Conservation (phyloP, 208 protist species). For the Leishmania guyanensis region DNA sequence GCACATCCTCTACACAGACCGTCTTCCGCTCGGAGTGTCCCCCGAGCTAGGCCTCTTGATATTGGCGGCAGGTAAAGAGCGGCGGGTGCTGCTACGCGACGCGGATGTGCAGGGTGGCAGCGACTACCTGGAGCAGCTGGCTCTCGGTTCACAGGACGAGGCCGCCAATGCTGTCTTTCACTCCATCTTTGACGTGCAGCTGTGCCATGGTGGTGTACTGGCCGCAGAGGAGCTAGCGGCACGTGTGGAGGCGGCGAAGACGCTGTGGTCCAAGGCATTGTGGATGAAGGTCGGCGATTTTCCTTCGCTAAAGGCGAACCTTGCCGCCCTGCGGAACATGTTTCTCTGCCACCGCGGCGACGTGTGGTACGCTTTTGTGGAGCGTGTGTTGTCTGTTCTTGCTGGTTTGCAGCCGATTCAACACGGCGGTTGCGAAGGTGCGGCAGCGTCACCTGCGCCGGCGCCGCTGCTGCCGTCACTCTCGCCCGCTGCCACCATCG, state of each 20-base stretch:
- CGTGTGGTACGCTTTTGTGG: slow-evolving; percentile 82
- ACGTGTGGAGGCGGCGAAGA: slow-evolving; percentile 65
- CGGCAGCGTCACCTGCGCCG: not conserved
- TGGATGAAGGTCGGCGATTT: slow-evolving; percentile 65
- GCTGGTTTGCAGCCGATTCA: not conserved
- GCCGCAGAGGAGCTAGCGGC: slow-evolving; percentile 66
- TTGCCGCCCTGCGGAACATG: slow-evolving; percentile 58
- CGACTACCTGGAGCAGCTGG: slow-evolving; percentile 76
- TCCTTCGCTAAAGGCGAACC: slow-evolving; percentile 38
- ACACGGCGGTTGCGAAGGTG: not conserved
- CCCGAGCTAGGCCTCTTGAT: slow-evolving; percentile 68
- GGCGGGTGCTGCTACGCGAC: slow-evolving; percentile 60
- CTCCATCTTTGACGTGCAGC: slow-evolving; percentile 67
- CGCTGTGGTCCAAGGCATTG: slow-evolving; percentile 77
- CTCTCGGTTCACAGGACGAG: slow-evolving; percentile 76
- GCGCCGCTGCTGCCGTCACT: slow-evolving; percentile 5
- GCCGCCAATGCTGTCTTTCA: slow-evolving; percentile 75
- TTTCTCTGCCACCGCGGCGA: slow-evolving; percentile 88
- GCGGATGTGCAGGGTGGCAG: slow-evolving; percentile 33
- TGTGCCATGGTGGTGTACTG: slow-evolving; percentile 63
- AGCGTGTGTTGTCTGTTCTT: slow-evolving; percentile 40
- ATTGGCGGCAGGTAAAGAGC: slow-evolving; percentile 69
- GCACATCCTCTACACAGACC: slow-evolving; percentile 62
- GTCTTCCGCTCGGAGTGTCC: slow-evolving; percentile 64
- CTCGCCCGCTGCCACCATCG: not conserved